These are phyloP conservation scores for Fomitopsis betulina DNA, from an alignment of 1,284 basidiomycete species.

Conservation along the genomic window DNA sequence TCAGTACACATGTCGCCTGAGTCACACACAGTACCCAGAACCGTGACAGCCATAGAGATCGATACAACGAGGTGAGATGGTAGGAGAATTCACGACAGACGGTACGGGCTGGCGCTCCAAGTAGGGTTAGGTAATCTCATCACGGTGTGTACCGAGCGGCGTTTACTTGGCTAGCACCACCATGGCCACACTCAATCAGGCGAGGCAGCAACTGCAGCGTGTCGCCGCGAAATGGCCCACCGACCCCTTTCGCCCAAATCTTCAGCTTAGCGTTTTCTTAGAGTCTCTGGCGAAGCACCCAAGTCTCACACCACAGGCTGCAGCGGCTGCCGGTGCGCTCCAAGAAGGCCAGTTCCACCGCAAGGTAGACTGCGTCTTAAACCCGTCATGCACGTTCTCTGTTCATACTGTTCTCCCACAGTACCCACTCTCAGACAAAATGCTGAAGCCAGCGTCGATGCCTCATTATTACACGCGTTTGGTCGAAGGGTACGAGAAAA, in stretches of 20 bases:
- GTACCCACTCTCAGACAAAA: conserved; percentile 62
- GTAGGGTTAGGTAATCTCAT: background rate
- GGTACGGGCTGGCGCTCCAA: background rate
- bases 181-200: conserved; percentile 31
- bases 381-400: conserved; percentile 23
- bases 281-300: conserved; percentile 63
- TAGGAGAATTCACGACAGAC: too few species aligned
- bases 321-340: conserved; percentile 51
- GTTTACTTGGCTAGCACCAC: conserved; percentile 5
- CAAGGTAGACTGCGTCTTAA: conserved; percentile 36
- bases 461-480: conserved; percentile 69
- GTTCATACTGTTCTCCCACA: conserved; percentile 27
- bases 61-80: too few species aligned
- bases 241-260: conserved; percentile 69
- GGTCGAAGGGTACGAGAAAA: conserved; percentile 67
- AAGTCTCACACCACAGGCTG: conserved; percentile 53
- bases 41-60: too few species aligned
- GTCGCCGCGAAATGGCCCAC: conserved; percentile 56
- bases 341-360: conserved; percentile 48
- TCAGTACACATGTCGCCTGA: too few species aligned
- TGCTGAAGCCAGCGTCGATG: conserved; percentile 60
- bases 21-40: too few species aligned
- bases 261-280: conserved; percentile 65
- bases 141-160: background rate
- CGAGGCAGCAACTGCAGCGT: conserved; percentile 40